A percentile compares a stretch with the other conserved stretches of the same genome.
These are phyloP conservation scores for Colletotrichum somersetense DNA, from an alignment of 2,329 filamentous ascomycete species.

Conservation along the genomic window DNA sequence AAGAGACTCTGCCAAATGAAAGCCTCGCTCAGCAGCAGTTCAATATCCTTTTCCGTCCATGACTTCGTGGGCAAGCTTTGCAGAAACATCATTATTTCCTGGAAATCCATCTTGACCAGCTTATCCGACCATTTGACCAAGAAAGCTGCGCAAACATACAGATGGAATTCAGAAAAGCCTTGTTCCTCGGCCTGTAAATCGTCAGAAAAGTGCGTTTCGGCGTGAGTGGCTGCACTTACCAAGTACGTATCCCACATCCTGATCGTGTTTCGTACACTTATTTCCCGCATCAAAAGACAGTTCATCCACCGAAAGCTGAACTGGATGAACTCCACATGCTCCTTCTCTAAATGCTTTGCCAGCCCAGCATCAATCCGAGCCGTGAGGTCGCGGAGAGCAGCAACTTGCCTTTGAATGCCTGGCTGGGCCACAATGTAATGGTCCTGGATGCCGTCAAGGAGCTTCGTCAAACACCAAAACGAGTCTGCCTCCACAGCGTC, in stretches of 20 bases:
- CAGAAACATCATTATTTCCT: slow-evolving; percentile 99
- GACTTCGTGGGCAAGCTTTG: slow-evolving; percentile 91
- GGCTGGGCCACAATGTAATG: slow-evolving; percentile 99
- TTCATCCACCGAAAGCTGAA: slow-evolving; percentile 99
- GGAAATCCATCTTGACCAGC: slow-evolving; percentile 95
- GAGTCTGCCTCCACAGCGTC: slow-evolving; percentile 98
- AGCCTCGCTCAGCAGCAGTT: slow-evolving; percentile 92
- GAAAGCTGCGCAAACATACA: slow-evolving; percentile 98
- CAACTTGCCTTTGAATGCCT: slow-evolving; percentile 94
- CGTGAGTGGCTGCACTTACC: slow-evolving; percentile 64
- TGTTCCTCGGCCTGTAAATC: slow-evolving; percentile 88
- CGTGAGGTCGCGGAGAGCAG: slow-evolving; percentile 88
- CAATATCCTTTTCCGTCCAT: slow-evolving; percentile 99
- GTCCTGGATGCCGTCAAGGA: slow-evolving; percentile 98
- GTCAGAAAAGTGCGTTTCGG: slow-evolving; percentile 8
- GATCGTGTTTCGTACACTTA: slow-evolving; percentile 96
- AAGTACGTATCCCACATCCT: slow-evolving; percentile 99
- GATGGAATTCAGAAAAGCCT: slow-evolving; percentile 97
- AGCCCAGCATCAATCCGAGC: slow-evolving; percentile 87
- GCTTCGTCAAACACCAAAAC: slow-evolving; percentile 98
- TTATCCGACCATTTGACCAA: slow-evolving; percentile 98
- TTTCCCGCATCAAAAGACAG: slow-evolving; percentile 96
- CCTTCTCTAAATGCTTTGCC: slow-evolving; percentile 88
- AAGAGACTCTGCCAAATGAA: slow-evolving; percentile 99
- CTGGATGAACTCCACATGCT: slow-evolving; percentile 98